Evolutionary conservation across 345 rosid species (phyloP), one percentile per base, ranked within the genome.

Genomic region (Microcos paniculata): DNA sequence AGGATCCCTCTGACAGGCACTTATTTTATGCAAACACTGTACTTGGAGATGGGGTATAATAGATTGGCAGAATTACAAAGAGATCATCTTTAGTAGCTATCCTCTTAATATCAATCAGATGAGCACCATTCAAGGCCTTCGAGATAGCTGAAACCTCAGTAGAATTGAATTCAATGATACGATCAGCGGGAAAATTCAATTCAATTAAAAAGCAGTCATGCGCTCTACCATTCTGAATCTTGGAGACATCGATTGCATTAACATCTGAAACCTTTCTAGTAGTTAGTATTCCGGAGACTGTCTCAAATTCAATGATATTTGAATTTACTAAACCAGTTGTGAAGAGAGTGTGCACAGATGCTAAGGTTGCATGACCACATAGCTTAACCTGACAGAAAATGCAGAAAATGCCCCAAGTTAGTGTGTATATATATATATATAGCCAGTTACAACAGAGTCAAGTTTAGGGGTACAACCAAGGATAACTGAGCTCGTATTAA

Each of bases 331-430:
- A n/a, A n/a, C n/a, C n/a, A n/a, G n/a, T n/a, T n/a, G n/a, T n/a
- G n/a, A n/a, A n/a, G n/a, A n/a, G n/a, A n/a, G n/a, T 95, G 65
- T 94, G 94, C 2, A 97, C 87, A 75, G 98, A 88, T 21, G 98
- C 98, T 56, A 94, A 78, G 31, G 98, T 94, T 46, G 88, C 99
- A 79, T 94, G 99, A 35, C 97, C 98, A 56, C 99, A 90, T 11
- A 94, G 90, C 7, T 80, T 33, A n/a, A 90, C 88, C 97, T 94
- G 84, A 72, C 49, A 66, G 71, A 74, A 31, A 10, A 26, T 53
- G 7, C 15, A 59, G 55, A 59, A 10, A 26, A 9, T 19, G 23
- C 57, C 10, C 24, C 24, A 18, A 52, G 58, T 7, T 7, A 13
- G n/a, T n/a, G n/a, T n/a, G n/a, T n/a, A 35, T 38, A 31, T 15